Base-by-base conservation (phyloP, 202 grass and related monocot genomes). In the Panicum hallii region DNA sequence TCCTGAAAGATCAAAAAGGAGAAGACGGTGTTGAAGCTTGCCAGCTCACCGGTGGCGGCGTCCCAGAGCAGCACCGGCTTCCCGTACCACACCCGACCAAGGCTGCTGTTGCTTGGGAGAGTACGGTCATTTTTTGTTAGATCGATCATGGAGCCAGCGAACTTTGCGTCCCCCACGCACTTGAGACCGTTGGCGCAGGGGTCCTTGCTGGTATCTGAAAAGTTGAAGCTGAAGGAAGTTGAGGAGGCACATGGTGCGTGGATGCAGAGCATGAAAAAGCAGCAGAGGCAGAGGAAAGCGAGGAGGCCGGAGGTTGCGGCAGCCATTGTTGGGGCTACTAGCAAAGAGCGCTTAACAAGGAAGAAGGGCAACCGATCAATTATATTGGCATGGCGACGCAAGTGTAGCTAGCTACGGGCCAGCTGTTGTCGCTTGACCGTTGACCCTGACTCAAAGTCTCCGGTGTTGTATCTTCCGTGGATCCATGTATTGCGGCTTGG, bases 21-120 rank as follows among this genome's bases (percentile, higher is more conserved):
- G 45, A 86, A 66, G 44, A 20, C 12, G 45, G 54, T 73, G 56
- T 2, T 46, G 74, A 85, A 85, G 83, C 72, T 67, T 7, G 63
- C 53, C 13, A 70, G 13, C 74, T 85, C 74, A 20, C 41, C 61
- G 74, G 64, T 79, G 41, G 52, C 26, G 9, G 22, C 23, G 53
- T 72, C 42, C 83, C 84, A 86, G 22, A 74, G 57, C n/a, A 2
- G 76, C 45, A 86, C 36, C 5, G 67, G 55, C 0, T 49, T 7
- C 0, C 11, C 19, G 46, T 86, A 74, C 14, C 11, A 63, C 17
- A 60, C 77, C 5, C 57, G 46, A 23, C 68, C 77, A 15, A 4
- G 4, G 73, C 73, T 58, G 20, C 6, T 1, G 46, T 4, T 77
- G n/a, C 6, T 67, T 20, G 1, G 0, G 5, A 11, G 3, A 4